These are phyloP conservation scores for Linum lewisii DNA, from an alignment of 345 rosid genomes.

Conservation along the genomic window DNA sequence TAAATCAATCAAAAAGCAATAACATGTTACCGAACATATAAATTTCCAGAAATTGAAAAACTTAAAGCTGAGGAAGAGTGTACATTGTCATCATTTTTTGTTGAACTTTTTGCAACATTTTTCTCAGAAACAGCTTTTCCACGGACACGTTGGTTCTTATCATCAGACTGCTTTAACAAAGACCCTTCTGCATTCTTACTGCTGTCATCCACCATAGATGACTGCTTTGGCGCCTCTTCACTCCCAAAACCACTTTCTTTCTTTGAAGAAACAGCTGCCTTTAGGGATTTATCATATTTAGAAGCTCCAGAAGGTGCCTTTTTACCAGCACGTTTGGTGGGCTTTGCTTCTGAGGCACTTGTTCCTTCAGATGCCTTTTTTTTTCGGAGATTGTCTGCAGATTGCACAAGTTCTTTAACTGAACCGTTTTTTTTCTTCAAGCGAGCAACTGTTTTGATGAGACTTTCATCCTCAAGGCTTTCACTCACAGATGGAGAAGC, in stretches of 20 bases:
- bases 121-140: constrained; percentile 39
- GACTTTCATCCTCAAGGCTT: too few relatives aligned
- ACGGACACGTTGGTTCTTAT: constrained; percentile 44
- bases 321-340: constrained; percentile 29
- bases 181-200: constrained; percentile 38
- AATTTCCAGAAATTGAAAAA: too few relatives aligned
- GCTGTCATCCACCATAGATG: constrained; percentile 36
- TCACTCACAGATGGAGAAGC: too few relatives aligned
- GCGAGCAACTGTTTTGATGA: too few relatives aligned
- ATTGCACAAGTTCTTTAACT: constrained; percentile 27
- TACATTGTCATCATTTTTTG: constrained; percentile 50
- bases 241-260: constrained; percentile 33
- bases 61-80: constrained; percentile 5
- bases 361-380: constrained; percentile 37
- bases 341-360: constrained; percentile 44
- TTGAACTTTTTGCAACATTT: constrained; percentile 27
- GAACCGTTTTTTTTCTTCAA: too few relatives aligned
- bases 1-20: constrained; percentile 15
- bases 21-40: too few relatives aligned
- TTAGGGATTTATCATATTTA: constrained; percentile 27
- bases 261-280: constrained; percentile 21
- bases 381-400: constrained; percentile 35
- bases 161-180: constrained; percentile 31
- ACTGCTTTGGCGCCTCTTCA: constrained; percentile 32
- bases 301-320: constrained; percentile 31